These are phyloP conservation scores for Populus hybrid DNA, from an alignment of 441 rosid species.

Conservation along the genomic window DNA sequence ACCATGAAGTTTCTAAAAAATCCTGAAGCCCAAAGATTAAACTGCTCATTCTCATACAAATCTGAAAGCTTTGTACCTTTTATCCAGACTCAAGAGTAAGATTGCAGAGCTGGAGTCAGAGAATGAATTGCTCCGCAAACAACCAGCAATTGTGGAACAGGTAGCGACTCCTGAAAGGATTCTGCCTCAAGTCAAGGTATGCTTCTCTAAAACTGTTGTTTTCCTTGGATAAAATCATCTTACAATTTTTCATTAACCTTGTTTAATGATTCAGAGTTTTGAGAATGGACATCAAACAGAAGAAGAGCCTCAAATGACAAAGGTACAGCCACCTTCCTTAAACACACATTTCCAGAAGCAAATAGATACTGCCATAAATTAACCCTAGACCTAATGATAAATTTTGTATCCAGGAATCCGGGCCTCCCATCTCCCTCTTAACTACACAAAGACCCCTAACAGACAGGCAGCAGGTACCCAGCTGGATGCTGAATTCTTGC, in stretches of 20 bases:
- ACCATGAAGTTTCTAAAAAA: background rate
- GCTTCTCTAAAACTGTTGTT: background rate
- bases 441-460: slow-evolving; percentile 55
- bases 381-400: slow-evolving; percentile 2
- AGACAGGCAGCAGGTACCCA: slow-evolving; percentile 57
- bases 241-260: slow-evolving; percentile 17
- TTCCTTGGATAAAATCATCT: background rate
- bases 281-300: slow-evolving; percentile 41
- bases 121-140: slow-evolving; percentile 46
- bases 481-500: slow-evolving; percentile 12
- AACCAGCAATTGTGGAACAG: slow-evolving; percentile 30
- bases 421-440: slow-evolving; percentile 30
- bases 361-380: background rate
- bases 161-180: slow-evolving; percentile 29
- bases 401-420: slow-evolving; percentile 46
- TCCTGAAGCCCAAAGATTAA: slow-evolving; percentile 2
- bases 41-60: slow-evolving; percentile 7
- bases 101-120: slow-evolving; percentile 44
- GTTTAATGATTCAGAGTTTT: slow-evolving; percentile 31
- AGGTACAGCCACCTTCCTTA: slow-evolving; percentile 28
- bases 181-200: slow-evolving; percentile 38
- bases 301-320: slow-evolving; percentile 35
- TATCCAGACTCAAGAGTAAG: slow-evolving; percentile 46
- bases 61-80: slow-evolving; percentile 7
- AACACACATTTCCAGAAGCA: slow-evolving; percentile 5